Evolutionary conservation across 495 filamentous ascomycete genomes (phyloP).

Genomic region (Penicillium herquei): DNA sequence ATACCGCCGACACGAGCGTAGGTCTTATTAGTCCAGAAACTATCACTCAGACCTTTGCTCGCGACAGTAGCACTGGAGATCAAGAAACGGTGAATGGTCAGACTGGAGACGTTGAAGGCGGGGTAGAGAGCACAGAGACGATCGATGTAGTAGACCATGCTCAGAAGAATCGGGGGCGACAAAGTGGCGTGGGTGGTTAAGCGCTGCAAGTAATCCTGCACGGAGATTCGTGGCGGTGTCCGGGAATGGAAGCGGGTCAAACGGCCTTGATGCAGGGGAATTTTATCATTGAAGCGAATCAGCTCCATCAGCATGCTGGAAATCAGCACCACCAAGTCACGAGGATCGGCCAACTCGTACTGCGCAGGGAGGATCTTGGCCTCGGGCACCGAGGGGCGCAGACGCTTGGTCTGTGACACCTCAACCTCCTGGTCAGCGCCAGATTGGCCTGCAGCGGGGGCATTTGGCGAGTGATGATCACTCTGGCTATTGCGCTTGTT

Average conservation of each 20-base stretch:
- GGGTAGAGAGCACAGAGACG: slow-evolving; percentile 88
- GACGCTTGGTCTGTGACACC: slow-evolving; percentile 51
- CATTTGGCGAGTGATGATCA: slow-evolving; percentile 27
- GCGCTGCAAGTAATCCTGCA: slow-evolving; percentile 86
- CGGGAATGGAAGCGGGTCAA: slow-evolving; percentile 95
- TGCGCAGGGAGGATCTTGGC: slow-evolving; percentile 69
- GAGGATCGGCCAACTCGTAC: slow-evolving; percentile 77
- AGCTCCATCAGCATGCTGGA: slow-evolving; percentile 94
- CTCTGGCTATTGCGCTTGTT: slow-evolving; percentile 42
- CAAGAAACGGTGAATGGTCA: slow-evolving; percentile 95
- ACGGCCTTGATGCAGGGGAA: slow-evolving; percentile 77
- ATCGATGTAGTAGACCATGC: slow-evolving; percentile 99
- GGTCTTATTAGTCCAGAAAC: slow-evolving; percentile 95
- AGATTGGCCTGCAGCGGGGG: slow-evolving; percentile 37
- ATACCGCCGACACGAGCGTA: slow-evolving; percentile 94
- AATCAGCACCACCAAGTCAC: slow-evolving; percentile 85
- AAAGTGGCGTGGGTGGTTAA: slow-evolving; percentile 92
- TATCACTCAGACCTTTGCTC: slow-evolving; percentile 91
- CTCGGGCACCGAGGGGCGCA: slow-evolving; percentile 51
- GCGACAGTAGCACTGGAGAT: slow-evolving; percentile 95
- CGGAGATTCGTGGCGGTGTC: slow-evolving; percentile 90
- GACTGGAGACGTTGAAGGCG: slow-evolving; percentile 87
- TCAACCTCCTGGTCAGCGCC: slow-evolving; percentile 43
- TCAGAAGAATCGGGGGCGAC: slow-evolving; percentile 91
- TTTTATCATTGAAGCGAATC: slow-evolving; percentile 85